Conservation (phyloP, 192 early-diverging fungal genomes). For the Martensiomyces pterosporus region DNA sequence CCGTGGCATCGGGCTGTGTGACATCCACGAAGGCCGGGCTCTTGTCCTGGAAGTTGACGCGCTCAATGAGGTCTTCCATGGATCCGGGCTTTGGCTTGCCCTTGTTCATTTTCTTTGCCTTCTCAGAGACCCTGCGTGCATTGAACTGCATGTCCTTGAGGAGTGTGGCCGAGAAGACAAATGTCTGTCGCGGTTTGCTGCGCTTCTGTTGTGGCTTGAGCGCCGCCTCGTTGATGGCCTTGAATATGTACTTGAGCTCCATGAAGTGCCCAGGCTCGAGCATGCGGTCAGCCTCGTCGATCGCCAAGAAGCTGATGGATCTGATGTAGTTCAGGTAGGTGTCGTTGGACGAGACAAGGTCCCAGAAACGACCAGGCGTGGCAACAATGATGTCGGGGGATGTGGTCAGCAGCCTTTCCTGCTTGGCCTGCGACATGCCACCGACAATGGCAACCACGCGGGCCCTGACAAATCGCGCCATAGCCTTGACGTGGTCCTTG, state of each 20-base stretch:
- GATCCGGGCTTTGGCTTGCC: constrained; percentile 35
- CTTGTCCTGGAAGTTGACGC: constrained; percentile 71
- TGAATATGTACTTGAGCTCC: constrained; percentile 64
- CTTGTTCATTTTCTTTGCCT: constrained; percentile 17
- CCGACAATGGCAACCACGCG: constrained; percentile 82
- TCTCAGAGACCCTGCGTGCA: constrained; percentile 19
- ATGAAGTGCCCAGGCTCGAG: constrained; percentile 74
- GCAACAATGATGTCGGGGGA: constrained; percentile 73
- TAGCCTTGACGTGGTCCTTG: constrained; percentile 68
- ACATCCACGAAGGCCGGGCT: constrained; percentile 77
- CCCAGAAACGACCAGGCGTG: constrained; percentile 78
- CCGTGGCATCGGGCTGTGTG: constrained; percentile 60
- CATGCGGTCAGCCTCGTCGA: constrained; percentile 86
- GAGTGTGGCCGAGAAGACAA: constrained; percentile 93
- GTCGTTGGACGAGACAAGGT: constrained; percentile 59
- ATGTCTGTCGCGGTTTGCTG: constrained; percentile 63
- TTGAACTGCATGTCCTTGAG: constrained; percentile 46
- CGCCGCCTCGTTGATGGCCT: constrained; percentile 34
- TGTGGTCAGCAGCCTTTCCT: constrained; percentile 65
- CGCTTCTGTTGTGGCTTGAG: constrained; percentile 22
- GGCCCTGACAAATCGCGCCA: constrained; percentile 42
- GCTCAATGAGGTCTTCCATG: constrained; percentile 70
- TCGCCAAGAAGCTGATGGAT: constrained; percentile 63
- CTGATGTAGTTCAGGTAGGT: constrained; percentile 54
- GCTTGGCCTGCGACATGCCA: constrained; percentile 92